Base-by-base conservation (phyloP, 2,329 filamentous ascomycete species). In the Cladophialophora yegresii region DNA sequence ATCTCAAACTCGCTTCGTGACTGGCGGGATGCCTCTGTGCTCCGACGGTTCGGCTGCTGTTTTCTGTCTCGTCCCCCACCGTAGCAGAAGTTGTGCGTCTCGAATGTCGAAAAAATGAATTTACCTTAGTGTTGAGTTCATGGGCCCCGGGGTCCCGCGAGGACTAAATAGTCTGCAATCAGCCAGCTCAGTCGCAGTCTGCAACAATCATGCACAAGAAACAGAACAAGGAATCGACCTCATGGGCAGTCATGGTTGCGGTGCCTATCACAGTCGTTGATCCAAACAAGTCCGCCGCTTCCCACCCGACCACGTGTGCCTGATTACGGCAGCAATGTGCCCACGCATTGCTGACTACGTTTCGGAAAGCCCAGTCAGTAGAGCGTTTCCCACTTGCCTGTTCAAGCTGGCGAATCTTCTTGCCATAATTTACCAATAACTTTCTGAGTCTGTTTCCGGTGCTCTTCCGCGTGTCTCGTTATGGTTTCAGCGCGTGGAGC, bases 321-420 rank as follows among this genome's bases (percentile, higher is more conserved):
- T 49, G 66, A 65, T 68, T 68, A 68, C 54, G 57, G 54, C 63
- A 68, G 66, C 63, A 68, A 22, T 55, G 43, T 49, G 43, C 45
- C 54, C 58, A 20, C 26, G 33, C 53, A 30, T 55, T 64, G 66
- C 66, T 68, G 63, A 68, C 66, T 68, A 66, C 63, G 50, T 54
- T 60, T 32, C 51, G 23, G 22, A 40, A 36, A 40, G 62, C 50
- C 63, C 62, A 68, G 63, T 68, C 66, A 66, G 54, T 53, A 54
- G 54, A 60, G 61, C 61, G 36, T 26, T 51, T 58, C 62, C 66
- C 63, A 64, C 62, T 68, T 68, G 32, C 66, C 66, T 20, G 12
- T 64, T 68, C 59, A 22, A 62, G 66, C 7, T 20, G 36, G 16
- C 36, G 16, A n/a, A n/a, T n/a, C 16, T 8, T 5, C 36, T 30